Percentiles rank a stretch among this genome's conserved stretches.
These are phyloP conservation scores for Exophiala xenobiotica DNA, from an alignment of 2,329 filamentous ascomycete genomes.

Conservation along the genomic window DNA sequence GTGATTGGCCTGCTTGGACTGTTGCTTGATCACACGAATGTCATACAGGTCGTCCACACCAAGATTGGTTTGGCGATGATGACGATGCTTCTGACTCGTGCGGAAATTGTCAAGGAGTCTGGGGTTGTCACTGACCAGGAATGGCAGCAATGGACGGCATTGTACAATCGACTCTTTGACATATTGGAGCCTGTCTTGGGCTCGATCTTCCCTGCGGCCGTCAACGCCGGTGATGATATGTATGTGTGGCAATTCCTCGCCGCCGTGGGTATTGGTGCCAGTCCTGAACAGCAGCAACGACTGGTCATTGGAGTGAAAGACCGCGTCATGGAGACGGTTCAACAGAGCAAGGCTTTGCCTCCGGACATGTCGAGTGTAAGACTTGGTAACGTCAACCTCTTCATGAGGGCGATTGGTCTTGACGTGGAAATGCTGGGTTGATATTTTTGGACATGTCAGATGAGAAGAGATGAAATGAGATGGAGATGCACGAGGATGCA, in stretches of 20 bases:
- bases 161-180: conserved; percentile 86
- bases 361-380: conserved; percentile 80
- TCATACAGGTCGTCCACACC: conserved; percentile 80
- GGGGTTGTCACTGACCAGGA: conserved; percentile 67
- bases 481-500: no score
- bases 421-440: conserved; percentile 77
- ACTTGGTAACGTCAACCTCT: conserved; percentile 90
- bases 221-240: conserved; percentile 86
- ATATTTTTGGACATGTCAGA: no score
- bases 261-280: conserved; percentile 89
- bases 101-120: conserved; percentile 86
- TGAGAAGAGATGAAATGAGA: neutral
- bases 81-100: conserved; percentile 90
- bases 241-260: conserved; percentile 98
- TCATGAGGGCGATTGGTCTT: conserved; percentile 98
- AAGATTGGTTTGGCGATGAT: conserved; percentile 86
- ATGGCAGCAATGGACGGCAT: conserved; percentile 78
- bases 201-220: conserved; percentile 85
- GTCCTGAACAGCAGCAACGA: conserved; percentile 89
- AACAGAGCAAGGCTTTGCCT: conserved; percentile 83
- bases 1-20: conserved; percentile 86
- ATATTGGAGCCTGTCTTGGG: conserved; percentile 78
- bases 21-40: conserved; percentile 75
- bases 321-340: conserved; percentile 92
- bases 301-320: conserved; percentile 96